phyloP scores from a whole-genome alignment of 148 eudicot genomes.

The Chenopodium formosanum region DNA sequence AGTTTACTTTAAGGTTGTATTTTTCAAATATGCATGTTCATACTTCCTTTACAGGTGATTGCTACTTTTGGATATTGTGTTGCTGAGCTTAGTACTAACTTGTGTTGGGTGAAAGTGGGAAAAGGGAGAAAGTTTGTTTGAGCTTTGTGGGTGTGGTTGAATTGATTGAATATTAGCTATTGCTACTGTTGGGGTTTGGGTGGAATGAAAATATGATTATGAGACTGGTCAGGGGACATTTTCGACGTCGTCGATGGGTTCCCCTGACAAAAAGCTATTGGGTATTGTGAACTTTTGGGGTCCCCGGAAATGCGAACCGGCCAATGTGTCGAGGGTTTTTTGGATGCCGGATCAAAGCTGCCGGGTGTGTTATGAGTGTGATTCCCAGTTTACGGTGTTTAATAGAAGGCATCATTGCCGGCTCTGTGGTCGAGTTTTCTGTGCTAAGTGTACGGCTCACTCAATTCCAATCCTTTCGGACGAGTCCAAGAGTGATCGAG shows the following conservation, averaged over 20 bases:
- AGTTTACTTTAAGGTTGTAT: background rate
- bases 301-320: constrained; percentile 48
- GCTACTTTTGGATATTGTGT: constrained; percentile 7
- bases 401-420: constrained; percentile 93
- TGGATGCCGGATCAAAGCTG: constrained; percentile 98
- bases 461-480: constrained; percentile 51
- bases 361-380: constrained; percentile 85
- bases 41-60: constrained; percentile 14
- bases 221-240: constrained; percentile 50
- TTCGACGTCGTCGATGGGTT: constrained; percentile 58
- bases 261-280: constrained; percentile 48
- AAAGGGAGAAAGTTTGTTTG: background rate
- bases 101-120: constrained; percentile 14
- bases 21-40: background rate
- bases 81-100: constrained; percentile 8
- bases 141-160: background rate
- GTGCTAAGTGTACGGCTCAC: constrained; percentile 75
- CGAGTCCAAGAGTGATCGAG: constrained; percentile 38
- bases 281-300: constrained; percentile 71
- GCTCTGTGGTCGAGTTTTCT: constrained; percentile 83
- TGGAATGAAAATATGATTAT: constrained; percentile 51
- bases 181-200: constrained; percentile 19
- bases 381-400: constrained; percentile 65
- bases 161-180: background rate
- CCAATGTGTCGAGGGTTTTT: constrained; percentile 71